Evolutionary conservation across 208 protist genomes (phyloP).

Genomic region (Trypanosoma scelopori): DNA sequence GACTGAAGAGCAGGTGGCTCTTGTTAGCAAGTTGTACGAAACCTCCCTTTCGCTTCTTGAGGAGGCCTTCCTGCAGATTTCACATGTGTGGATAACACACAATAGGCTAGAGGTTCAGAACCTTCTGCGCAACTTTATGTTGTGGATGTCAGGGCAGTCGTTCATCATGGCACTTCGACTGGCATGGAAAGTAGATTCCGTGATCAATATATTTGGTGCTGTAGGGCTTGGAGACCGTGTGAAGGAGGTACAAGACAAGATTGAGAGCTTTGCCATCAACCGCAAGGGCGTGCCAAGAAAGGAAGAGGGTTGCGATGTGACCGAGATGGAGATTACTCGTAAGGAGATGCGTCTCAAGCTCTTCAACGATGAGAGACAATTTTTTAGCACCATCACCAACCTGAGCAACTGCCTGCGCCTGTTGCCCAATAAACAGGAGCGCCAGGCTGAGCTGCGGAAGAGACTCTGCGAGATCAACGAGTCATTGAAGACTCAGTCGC

Average conservation of each 20-base stretch:
- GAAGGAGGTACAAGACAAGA: slow-evolving; percentile 75
- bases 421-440: slow-evolving; percentile 58
- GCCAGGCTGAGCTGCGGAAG: slow-evolving; percentile 74
- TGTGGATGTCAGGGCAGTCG: slow-evolving; percentile 72
- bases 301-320: slow-evolving; percentile 11
- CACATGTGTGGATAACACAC: slow-evolving; percentile 78
- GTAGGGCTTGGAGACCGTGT: slow-evolving; percentile 57
- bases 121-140: slow-evolving; percentile 64
- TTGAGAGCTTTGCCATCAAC: slow-evolving; percentile 91
- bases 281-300: slow-evolving; percentile 14
- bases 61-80: slow-evolving; percentile 80
- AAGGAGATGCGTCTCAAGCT: slow-evolving; percentile 83
- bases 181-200: slow-evolving; percentile 75
- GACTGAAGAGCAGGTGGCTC: slow-evolving; percentile 37
- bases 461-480: slow-evolving; percentile 64
- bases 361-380: slow-evolving; percentile 81
- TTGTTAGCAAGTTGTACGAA: slow-evolving; percentile 66
- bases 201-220: slow-evolving; percentile 42
- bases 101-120: slow-evolving; percentile 47
- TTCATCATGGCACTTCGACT: slow-evolving; percentile 72
- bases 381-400: slow-evolving; percentile 72
- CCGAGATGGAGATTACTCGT: slow-evolving; percentile 48
- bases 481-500: slow-evolving; percentile 41
- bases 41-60: slow-evolving; percentile 51
- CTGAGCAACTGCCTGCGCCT: slow-evolving; percentile 70